These are phyloP conservation scores for Kluyveromyces starmeri DNA, from an alignment of 805 yeast genomes.

Conservation along the genomic window DNA sequence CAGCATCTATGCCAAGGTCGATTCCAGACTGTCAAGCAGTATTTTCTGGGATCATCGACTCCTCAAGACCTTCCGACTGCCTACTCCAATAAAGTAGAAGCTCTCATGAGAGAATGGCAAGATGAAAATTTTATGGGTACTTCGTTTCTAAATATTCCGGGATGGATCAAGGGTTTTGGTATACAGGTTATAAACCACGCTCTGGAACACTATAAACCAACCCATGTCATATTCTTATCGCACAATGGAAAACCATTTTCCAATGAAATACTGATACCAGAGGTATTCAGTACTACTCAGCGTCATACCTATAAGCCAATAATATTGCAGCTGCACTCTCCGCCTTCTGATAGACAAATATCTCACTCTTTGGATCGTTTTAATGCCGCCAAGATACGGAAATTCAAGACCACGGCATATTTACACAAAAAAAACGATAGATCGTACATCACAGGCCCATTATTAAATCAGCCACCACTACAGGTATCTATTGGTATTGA, in stretches of 20 bases:
- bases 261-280: slow-evolving; percentile 24
- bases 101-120: slow-evolving; percentile 29
- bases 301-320: slow-evolving; percentile 24
- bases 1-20: slow-evolving; percentile 18
- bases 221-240: slow-evolving; percentile 44
- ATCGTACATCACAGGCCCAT: slow-evolving; percentile 23
- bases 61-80: slow-evolving; percentile 59
- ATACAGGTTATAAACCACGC: slow-evolving; percentile 49
- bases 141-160: slow-evolving; percentile 71
- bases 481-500: slow-evolving; percentile 32
- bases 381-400: slow-evolving; percentile 45
- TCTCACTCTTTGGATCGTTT: slow-evolving; percentile 25
- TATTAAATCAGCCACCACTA: slow-evolving; percentile 33
- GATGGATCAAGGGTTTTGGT: slow-evolving; percentile 89
- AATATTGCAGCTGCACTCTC: slow-evolving; percentile 30
- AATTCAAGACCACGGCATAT: slow-evolving; percentile 41
- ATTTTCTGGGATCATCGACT: slow-evolving; percentile 54
- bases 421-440: slow-evolving; percentile 36
- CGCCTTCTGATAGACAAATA: slow-evolving; percentile 15
- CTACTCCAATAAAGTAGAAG: slow-evolving; percentile 38
- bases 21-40: slow-evolving; percentile 14
- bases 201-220: slow-evolving; percentile 39
- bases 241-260: slow-evolving; percentile 12
- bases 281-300: slow-evolving; percentile 21
- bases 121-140: slow-evolving; percentile 29